Evolutionary conservation across 2,329 filamentous ascomycete species (phyloP), one percentile per base, ranked within the genome.

Genomic region (Fusarium buxicola): DNA sequence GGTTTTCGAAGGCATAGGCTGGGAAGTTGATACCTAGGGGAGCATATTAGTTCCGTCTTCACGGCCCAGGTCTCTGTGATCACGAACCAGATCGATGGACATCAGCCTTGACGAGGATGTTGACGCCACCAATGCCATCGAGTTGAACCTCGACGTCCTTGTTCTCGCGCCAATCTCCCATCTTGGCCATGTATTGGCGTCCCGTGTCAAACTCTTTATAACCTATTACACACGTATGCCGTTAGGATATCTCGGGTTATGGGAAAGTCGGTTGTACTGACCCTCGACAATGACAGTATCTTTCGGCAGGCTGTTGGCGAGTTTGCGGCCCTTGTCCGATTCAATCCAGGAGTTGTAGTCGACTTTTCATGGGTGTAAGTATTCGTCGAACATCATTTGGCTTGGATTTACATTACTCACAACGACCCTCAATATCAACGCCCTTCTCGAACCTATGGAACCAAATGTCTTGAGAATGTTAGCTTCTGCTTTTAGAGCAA

Each of bases 331-430:
- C 77, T 94, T 91, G 47, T 94, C 89, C 9, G 94, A 94, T 80
- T 99, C 95, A 69, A 96, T 86, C 95, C 95, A 99, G 2, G 95
- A 98, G 79, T 99, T 99, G 82, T 99, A 99, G 76, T 99, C 95
- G 74, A 98, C 92, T 95, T 60, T 65, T 6, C 10, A 16, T 46
- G 36, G 21, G 47, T 56, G 51, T 70, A 21, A 71, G 65, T 34
- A 25, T 25, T 27, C 32, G 28, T 24, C 16, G 34, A 13, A n/a
- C n/a, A 36, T 7, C 10, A 11, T 39, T 24, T 6, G 21, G 8
- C 12, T 12, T 11, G 15, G 8, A 15, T 13, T 7, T 31, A 5
- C n/a, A 18, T 27, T 47, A 82, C 90, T 80, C 82, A 95, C 92
- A 99, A 84, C 92, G 89, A 64, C 95, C 95, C 80, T 99, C 95